Evolutionary conservation across 257 asterid genomes (phyloP).

Genomic region (Jaltomata sinuosa): DNA sequence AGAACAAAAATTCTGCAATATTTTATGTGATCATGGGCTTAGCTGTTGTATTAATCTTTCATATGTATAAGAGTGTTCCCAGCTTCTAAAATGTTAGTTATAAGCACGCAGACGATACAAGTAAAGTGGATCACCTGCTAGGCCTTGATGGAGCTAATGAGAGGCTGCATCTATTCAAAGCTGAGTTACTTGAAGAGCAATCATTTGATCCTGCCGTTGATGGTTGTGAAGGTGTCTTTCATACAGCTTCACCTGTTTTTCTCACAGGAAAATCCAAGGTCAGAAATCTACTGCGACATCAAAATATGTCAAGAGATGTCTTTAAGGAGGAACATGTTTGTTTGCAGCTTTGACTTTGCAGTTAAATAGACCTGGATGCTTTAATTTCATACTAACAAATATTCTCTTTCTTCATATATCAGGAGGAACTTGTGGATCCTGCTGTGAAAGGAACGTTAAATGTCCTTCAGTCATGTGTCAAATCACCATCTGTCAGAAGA

Average conservation of each 20-base stretch:
- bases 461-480: conserved; percentile 35
- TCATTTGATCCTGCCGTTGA: conserved; percentile 41
- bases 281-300: background rate
- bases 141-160: conserved; percentile 53
- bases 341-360: background rate
- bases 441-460: conserved; percentile 49
- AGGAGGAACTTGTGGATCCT: conserved; percentile 49
- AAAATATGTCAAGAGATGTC: background rate
- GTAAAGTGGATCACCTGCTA: conserved; percentile 32
- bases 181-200: conserved; percentile 37
- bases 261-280: conserved; percentile 33
- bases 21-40: background rate
- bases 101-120: conserved; percentile 30
- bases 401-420: background rate
- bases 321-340: background rate
- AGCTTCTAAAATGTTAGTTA: background rate
- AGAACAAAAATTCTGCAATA: background rate
- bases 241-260: conserved; percentile 50
- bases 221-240: conserved; percentile 60
- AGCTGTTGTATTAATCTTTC: background rate
- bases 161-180: conserved; percentile 36
- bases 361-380: background rate
- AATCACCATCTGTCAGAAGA: conserved; percentile 22
- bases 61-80: background rate
- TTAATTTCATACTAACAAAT: background rate